Evolutionary conservation across 495 filamentous ascomycete species (phyloP).

Genomic region (Xylaria telfairii): DNA sequence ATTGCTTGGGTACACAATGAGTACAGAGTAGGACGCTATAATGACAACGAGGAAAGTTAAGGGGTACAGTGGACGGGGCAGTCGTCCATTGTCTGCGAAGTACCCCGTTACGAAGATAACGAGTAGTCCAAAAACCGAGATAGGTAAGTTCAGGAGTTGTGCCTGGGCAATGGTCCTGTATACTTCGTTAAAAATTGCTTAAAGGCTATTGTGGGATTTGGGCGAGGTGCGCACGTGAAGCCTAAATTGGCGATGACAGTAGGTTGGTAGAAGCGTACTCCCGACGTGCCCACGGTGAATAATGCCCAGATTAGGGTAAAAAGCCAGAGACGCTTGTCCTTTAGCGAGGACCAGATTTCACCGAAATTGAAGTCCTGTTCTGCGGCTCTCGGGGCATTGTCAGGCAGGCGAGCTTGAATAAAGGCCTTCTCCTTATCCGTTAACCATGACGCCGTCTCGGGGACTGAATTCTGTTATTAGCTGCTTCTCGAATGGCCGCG

Average conservation of each 20-base stretch:
- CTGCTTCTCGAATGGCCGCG: not conserved
- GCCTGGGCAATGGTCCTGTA: slow-evolving; percentile 45
- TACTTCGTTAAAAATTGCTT: not conserved
- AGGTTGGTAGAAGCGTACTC: slow-evolving; percentile 51
- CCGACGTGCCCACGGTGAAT: slow-evolving; percentile 51
- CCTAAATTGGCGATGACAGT: slow-evolving; percentile 53
- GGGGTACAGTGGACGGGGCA: slow-evolving; percentile 51
- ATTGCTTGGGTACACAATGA: slow-evolving; percentile 48
- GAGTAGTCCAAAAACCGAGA: slow-evolving; percentile 45
- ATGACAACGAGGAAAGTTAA: slow-evolving; percentile 50
- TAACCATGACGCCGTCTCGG: slow-evolving; percentile 47
- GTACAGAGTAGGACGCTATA: slow-evolving; percentile 48
- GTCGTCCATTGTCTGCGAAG: slow-evolving; percentile 48
- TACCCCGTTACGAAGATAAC: slow-evolving; percentile 47
- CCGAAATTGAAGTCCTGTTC: slow-evolving; percentile 47
- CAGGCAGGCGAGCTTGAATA: slow-evolving; percentile 49
- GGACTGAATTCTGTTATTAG: slow-evolving; percentile 38
- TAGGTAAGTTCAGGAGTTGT: slow-evolving; percentile 48
- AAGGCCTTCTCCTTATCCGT: slow-evolving; percentile 49
- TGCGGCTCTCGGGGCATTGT: slow-evolving; percentile 45
- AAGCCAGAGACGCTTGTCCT: slow-evolving; percentile 44
- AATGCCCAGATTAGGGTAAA: slow-evolving; percentile 49
- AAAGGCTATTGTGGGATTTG: not conserved
- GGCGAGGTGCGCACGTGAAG: slow-evolving; percentile 40
- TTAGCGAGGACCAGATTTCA: slow-evolving; percentile 42